Evolutionary conservation across 2,329 filamentous ascomycete species (phyloP).

Genomic region (Xylaria sp.): DNA sequence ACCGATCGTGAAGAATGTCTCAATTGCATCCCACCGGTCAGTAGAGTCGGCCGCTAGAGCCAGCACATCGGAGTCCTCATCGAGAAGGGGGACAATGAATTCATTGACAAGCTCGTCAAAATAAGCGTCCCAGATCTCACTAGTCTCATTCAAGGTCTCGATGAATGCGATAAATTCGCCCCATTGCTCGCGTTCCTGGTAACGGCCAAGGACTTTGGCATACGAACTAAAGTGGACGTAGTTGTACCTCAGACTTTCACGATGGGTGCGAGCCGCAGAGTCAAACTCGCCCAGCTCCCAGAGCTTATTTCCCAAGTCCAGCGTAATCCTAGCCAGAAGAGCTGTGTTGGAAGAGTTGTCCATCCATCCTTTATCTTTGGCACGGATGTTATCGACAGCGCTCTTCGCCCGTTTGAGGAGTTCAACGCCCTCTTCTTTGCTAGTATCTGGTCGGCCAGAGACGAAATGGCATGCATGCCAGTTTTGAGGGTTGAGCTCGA

Average conservation of each 20-base stretch:
- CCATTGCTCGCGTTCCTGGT: constrained; percentile 32
- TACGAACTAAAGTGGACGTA: constrained; percentile 39
- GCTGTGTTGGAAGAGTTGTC: constrained; percentile 33
- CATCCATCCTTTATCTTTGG: constrained; percentile 31
- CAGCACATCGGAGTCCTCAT: constrained; percentile 32
- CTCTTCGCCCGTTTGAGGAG: constrained; percentile 37
- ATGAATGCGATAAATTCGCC: constrained; percentile 38
- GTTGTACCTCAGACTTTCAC: constrained; percentile 38
- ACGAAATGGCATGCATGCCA: constrained; percentile 42
- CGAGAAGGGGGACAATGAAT: constrained; percentile 33
- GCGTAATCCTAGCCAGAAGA: constrained; percentile 39
- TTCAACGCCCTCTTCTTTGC: constrained; percentile 34
- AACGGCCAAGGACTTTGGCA: constrained; percentile 31
- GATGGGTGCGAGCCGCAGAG: constrained; percentile 35
- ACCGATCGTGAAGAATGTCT: constrained; percentile 35
- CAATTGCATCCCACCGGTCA: constrained; percentile 37
- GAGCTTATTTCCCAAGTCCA: constrained; percentile 39
- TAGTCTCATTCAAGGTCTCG: constrained; percentile 33
- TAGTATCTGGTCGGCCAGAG: constrained; percentile 33
- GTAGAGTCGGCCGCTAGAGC: constrained; percentile 37
- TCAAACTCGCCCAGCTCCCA: constrained; percentile 37
- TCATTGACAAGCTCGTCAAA: constrained; percentile 41
- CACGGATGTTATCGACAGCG: constrained; percentile 33
- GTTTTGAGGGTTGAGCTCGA: constrained; percentile 39
- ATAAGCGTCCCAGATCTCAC: constrained; percentile 35